Evolutionary conservation across 2,329 filamentous ascomycete species (phyloP).

Genomic region (Alternaria sp.): DNA sequence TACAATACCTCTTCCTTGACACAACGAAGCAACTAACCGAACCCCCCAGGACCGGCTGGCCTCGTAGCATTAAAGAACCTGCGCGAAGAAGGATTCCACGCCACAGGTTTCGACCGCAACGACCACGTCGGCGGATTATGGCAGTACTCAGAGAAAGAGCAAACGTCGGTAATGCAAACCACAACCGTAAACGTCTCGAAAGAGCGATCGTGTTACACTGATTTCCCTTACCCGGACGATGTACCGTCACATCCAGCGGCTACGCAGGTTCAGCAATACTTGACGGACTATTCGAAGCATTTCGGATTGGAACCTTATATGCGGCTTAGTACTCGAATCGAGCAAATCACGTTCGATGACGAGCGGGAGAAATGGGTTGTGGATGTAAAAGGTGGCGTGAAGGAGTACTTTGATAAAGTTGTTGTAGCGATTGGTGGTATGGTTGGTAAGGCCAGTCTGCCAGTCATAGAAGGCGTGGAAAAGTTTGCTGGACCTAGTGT

Average conservation of each 20-base stretch:
- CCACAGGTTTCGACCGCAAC: constrained; percentile 28
- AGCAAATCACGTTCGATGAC: constrained; percentile 19
- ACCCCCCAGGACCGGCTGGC: constrained; percentile 14
- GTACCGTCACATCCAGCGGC: constrained; percentile 25
- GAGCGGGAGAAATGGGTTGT: constrained; percentile 21
- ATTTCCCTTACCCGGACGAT: constrained; percentile 25
- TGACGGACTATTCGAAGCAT: constrained; percentile 22
- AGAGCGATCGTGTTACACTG: constrained; percentile 31
- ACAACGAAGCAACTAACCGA: not conserved
- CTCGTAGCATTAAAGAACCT: constrained; percentile 28
- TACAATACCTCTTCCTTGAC: not conserved
- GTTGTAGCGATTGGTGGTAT: constrained; percentile 30
- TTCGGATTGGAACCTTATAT: constrained; percentile 25
- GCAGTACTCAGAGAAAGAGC: constrained; percentile 28
- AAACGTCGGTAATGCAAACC: constrained; percentile 27
- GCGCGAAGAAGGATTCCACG: constrained; percentile 27
- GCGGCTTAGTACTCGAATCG: constrained; percentile 17
- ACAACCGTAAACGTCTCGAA: constrained; percentile 31
- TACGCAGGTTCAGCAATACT: constrained; percentile 28
- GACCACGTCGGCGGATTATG: constrained; percentile 30
- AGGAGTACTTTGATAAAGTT: constrained; percentile 27
- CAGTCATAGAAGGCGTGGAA: constrained; percentile 22
- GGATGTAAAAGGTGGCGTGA: constrained; percentile 1
- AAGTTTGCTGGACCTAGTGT: constrained; percentile 20
- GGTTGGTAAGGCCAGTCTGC: constrained; percentile 22